These are phyloP conservation scores for Aspergillus homomorphus DNA, from an alignment of 495 filamentous ascomycete genomes.

Conservation along the genomic window DNA sequence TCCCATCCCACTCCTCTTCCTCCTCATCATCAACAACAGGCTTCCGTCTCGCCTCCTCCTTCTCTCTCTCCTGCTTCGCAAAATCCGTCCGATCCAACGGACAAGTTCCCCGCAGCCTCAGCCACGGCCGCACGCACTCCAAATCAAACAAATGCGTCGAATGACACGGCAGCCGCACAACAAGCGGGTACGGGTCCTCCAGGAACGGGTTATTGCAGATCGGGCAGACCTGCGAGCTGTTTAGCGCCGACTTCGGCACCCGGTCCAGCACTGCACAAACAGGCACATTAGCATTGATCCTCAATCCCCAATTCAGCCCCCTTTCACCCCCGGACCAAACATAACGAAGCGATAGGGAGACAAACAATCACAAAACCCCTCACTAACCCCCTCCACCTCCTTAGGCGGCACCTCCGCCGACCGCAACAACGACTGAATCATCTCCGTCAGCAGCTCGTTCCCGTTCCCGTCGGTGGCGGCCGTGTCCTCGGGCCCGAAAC, in stretches of 20 bases:
- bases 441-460: conserved; percentile 48
- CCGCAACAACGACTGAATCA: conserved; percentile 60
- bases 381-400: conserved; percentile 69
- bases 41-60: conserved; percentile 49
- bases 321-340: background rate
- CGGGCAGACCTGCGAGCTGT: conserved; percentile 67
- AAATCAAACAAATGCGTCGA: conserved; percentile 81
- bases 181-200: conserved; percentile 74
- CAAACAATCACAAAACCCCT: conserved; percentile 72
- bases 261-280: conserved; percentile 62
- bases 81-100: conserved; percentile 81
- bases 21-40: conserved; percentile 58
- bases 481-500: conserved; percentile 5
- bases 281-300: background rate
- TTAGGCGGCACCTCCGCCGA: conserved; percentile 64
- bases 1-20: conserved; percentile 68
- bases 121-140: conserved; percentile 92
- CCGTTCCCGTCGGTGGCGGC: conserved; percentile 1
- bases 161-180: conserved; percentile 85
- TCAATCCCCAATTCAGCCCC: background rate
- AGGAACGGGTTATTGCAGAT: conserved; percentile 84
- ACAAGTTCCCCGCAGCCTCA: conserved; percentile 83
- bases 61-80: conserved; percentile 66
- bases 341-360: background rate
- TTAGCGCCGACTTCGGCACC: conserved; percentile 66